Conservation (phyloP, 192 early-diverging fungal species). For the Backusella liffmaniae region DNA sequence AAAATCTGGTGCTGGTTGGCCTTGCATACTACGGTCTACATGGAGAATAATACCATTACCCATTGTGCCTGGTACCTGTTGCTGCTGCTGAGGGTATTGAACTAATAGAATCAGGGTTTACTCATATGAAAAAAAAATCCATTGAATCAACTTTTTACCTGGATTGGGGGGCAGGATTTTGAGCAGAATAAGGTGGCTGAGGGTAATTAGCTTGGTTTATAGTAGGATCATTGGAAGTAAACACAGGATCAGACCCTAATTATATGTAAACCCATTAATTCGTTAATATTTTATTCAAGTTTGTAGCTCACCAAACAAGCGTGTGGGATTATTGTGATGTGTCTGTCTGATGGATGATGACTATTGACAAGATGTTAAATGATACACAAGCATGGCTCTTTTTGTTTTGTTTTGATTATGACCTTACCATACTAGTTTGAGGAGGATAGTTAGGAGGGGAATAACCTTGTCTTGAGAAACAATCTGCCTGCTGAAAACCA, state of each 20-base stretch:
- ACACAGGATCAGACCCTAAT: conserved; percentile 20
- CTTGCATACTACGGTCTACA: conserved; percentile 26
- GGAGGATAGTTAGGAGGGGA: too few relatives aligned
- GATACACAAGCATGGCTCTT: neutral
- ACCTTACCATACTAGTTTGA: neutral
- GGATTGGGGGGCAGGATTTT: conserved; percentile 19
- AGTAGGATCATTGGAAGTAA: conserved; percentile 12
- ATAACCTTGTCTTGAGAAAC: too few relatives aligned
- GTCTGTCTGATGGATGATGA: neutral
- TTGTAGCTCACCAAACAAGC: conserved; percentile 8
- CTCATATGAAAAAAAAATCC: neutral
- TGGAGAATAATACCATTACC: conserved; percentile 20
- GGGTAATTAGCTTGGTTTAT: conserved; percentile 28
- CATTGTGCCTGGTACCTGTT: neutral
- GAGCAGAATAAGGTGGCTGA: conserved; percentile 27
- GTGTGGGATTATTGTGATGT: neutral
- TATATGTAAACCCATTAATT: neutral
- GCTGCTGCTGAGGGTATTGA: conserved; percentile 10
- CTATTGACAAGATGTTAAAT: neutral
- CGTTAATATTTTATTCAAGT: neutral
- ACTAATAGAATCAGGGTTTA: neutral
- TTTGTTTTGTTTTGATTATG: neutral
- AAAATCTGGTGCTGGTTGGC: conserved; percentile 34
- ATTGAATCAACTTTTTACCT: neutral
- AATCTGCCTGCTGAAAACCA: neutral